phyloP scores from a whole-genome alignment of 257 asterid genomes.

The Solanum dulcamara region DNA sequence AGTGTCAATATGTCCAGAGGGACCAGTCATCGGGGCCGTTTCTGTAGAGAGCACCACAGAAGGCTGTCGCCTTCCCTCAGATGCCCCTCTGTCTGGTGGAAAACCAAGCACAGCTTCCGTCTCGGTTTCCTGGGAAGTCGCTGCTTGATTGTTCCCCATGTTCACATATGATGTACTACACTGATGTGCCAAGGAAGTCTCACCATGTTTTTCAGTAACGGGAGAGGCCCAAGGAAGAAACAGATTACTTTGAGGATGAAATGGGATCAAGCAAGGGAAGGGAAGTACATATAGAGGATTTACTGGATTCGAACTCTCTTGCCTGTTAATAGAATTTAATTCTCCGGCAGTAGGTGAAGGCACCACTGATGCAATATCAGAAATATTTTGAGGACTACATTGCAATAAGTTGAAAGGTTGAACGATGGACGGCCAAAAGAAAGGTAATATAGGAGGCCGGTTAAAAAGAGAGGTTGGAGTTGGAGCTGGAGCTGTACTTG shows the following conservation, averaged over 20 bases:
- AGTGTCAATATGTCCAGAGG: neutral
- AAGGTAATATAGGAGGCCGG: conserved; percentile 30
- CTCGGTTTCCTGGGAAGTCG: neutral
- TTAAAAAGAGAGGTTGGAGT: conserved; percentile 7
- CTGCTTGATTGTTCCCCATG: neutral
- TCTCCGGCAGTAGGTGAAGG: conserved; percentile 4
- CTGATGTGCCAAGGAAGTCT: conserved; percentile 1
- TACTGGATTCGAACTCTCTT: conserved; percentile 22
- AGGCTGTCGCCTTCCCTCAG: conserved; percentile 4
- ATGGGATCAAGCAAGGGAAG: conserved; percentile 45
- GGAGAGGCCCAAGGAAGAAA: neutral
- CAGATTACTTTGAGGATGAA: conserved; percentile 3
- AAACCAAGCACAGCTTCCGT: neutral
- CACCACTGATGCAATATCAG: conserved; percentile 6
- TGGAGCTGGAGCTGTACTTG: conserved; percentile 8
- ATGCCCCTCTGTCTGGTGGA: neutral
- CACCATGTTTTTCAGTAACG: neutral
- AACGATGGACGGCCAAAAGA: conserved; percentile 31
- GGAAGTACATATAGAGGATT: conserved; percentile 35
- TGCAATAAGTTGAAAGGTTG: conserved; percentile 27
- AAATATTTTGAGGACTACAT: conserved; percentile 6
- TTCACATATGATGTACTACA: conserved; percentile 8
- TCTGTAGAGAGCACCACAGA: neutral
- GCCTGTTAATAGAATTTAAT: conserved; percentile 7
- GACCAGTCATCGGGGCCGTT: neutral